These are phyloP conservation scores for Suillus bovinus DNA, from an alignment of 768 basidiomycete species.

Conservation along the genomic window DNA sequence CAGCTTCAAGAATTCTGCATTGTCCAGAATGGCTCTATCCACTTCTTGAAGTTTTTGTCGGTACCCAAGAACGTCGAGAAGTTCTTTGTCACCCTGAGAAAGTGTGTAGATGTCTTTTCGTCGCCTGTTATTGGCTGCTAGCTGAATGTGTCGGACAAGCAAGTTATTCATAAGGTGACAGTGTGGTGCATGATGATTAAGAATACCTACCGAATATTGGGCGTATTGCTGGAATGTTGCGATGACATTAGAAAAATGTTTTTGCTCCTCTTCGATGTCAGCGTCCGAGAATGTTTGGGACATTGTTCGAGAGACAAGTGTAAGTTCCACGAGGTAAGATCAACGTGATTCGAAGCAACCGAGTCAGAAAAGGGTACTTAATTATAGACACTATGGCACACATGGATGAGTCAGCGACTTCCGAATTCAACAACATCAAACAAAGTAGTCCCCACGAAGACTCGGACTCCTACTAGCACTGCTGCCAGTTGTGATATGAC, in stretches of 20 bases:
- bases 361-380: not conserved
- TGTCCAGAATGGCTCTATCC: constrained; percentile 78
- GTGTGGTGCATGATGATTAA: constrained; percentile 22
- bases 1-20: constrained; percentile 73
- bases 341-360: not conserved
- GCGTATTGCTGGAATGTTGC: constrained; percentile 75
- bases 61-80: constrained; percentile 72
- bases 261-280: constrained; percentile 56
- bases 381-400: no score
- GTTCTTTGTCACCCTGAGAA: constrained; percentile 63
- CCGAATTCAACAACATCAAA: constrained; percentile 1
- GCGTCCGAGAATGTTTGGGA: constrained; percentile 29
- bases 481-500: no score
- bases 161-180: not conserved
- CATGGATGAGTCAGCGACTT: not conserved
- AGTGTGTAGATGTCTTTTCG: constrained; percentile 78
- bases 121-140: constrained; percentile 62
- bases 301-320: constrained; percentile 18
- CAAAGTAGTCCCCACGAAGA: no score
- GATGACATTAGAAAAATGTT: constrained; percentile 76
- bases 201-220: constrained; percentile 58
- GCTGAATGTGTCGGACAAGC: constrained; percentile 31
- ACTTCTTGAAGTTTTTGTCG: constrained; percentile 76
- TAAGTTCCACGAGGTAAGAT: not conserved
- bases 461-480: no score